phyloP scores from a whole-genome alignment of 169 alveolate species.

The Neospora caninum region DNA sequence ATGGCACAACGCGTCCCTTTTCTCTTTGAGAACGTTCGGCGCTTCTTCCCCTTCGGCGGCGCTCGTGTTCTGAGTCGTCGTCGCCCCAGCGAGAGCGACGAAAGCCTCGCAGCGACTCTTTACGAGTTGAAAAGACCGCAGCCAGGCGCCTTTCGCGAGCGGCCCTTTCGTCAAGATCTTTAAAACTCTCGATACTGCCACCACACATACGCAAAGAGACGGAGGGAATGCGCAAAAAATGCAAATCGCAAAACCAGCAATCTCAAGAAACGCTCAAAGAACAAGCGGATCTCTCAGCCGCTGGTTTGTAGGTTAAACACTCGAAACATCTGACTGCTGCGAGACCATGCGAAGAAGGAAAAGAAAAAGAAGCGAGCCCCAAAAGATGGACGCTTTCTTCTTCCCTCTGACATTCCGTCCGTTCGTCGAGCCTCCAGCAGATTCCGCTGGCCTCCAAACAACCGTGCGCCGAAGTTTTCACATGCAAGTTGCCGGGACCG shows the following conservation, averaged over 20 bases:
- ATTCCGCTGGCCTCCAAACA: background rate
- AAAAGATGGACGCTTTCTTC: too few species aligned
- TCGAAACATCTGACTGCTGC: too few species aligned
- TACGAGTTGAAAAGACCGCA: background rate
- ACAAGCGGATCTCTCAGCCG: too few species aligned
- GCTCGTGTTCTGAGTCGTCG: background rate
- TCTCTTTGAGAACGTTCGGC: background rate
- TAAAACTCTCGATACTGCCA: background rate
- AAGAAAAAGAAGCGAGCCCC: too few species aligned
- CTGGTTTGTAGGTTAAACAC: too few species aligned
- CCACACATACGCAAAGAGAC: background rate
- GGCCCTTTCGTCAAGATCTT: background rate
- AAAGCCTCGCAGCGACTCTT: constrained; percentile 23
- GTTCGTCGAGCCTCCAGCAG: too few species aligned
- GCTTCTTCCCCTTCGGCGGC: background rate
- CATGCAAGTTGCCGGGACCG: background rate
- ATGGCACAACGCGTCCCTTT: background rate
- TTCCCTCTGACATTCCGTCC: too few species aligned
- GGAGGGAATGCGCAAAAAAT: background rate
- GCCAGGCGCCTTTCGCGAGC: background rate
- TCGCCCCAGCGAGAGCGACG: background rate
- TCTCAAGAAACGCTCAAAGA: background rate
- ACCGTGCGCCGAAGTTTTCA: background rate
- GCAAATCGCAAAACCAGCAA: too few species aligned
- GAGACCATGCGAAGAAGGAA: too few species aligned